Base-by-base conservation (phyloP, 257 asterid genomes). In the Thymus mandschuricus region DNA sequence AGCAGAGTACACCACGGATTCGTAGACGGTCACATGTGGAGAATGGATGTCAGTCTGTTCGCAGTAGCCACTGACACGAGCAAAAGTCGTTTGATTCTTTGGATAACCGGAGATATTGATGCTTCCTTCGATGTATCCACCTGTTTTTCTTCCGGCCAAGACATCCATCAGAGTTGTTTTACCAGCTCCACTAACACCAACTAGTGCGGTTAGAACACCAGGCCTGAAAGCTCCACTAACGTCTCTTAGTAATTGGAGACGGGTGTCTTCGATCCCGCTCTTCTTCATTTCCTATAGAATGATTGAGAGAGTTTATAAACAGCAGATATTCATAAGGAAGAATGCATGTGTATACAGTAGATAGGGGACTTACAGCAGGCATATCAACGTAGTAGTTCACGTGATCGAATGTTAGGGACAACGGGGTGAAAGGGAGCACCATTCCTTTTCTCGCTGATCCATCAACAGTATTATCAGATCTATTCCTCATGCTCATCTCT, bases 151-250 rank as follows among this genome's bases (percentile, higher is more conserved):
- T 72, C 97, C 97, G 1, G 97, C 97, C 83, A 91, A 83, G 43
- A 89, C 97, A 64, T 91, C 97, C 97, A 91, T 89, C 73, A 91
- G 66, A 0, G 96, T 91, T 9, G 97, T 92, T 84, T 92, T 92
- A 31, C 97, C 97, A 13, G 97, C 97, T 38, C 97, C 96, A 81
- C 97, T 92, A 3, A 92, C 92, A 40, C 97, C 97, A 38, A 92
- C 93, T 76, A 92, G 78, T 33, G 97, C 96, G 1, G 97, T 89
- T 30, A 92, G 80, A 64, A 92, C 89, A 11, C 97, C 97, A 0
- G 97, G 97, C 82, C 93, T 78, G 73, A 92, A 92, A 70, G 96
- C 92, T 48, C 97, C 96, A 68, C 95, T 89, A 10, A 89, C 95
- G 43, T 89, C 90, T 75, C 84, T 83, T 80, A 89, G 73, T 71